Percentiles rank a stretch among this genome's conserved stretches.
These are phyloP conservation scores for Calonectria honghensis DNA, from an alignment of 2,329 filamentous ascomycete genomes.

Conservation along the genomic window DNA sequence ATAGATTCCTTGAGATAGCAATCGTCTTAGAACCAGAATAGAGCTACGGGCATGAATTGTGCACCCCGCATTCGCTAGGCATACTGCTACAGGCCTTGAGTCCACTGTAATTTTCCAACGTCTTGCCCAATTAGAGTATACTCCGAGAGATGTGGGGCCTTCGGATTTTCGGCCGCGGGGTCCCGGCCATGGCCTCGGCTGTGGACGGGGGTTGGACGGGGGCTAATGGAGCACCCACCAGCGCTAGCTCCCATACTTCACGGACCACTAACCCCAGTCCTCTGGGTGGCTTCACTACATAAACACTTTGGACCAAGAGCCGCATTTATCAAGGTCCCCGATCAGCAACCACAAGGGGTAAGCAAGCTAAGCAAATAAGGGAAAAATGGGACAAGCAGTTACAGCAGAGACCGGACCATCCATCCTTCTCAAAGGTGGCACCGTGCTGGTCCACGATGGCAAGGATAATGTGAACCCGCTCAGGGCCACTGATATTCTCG, in stretches of 20 bases:
- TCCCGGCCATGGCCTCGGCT: neutral
- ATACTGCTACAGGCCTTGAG: neutral
- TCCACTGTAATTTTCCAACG: neutral
- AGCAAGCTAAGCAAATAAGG: neutral
- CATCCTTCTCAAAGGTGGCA: conserved; percentile 33
- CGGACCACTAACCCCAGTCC: neutral
- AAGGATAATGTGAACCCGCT: conserved; percentile 33
- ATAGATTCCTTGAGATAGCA: neutral
- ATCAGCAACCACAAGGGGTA: conserved; percentile 20
- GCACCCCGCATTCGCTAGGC: neutral
- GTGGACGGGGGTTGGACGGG: neutral
- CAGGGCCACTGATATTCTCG: conserved; percentile 33
- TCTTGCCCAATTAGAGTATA: neutral
- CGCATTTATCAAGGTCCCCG: neutral
- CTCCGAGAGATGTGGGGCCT: neutral
- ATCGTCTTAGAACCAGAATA: neutral
- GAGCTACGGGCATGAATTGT: neutral
- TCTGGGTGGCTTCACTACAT: neutral
- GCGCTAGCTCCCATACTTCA: neutral
- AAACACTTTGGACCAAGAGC: neutral
- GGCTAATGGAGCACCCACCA: neutral
- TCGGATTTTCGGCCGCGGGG: conserved; percentile 9
- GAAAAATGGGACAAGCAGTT: conserved; percentile 16
- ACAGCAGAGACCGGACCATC: conserved; percentile 12
- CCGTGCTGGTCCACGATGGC: conserved; percentile 26